Conservation (phyloP, 306 rosid genomes). For the Mimosa pudica region DNA sequence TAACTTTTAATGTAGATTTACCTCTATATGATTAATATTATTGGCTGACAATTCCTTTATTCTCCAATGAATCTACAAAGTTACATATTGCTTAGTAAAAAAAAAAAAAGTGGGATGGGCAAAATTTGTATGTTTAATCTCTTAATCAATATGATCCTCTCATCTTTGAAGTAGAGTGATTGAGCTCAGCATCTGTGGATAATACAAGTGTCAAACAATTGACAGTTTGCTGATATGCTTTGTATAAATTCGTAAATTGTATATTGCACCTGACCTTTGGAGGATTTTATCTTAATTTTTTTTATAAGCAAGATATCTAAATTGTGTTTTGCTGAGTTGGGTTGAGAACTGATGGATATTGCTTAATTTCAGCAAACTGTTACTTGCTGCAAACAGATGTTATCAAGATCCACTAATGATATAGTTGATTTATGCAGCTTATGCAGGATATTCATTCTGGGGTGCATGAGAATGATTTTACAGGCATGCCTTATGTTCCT, state of each 20-base stretch:
- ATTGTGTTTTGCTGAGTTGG: neutral
- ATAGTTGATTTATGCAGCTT: slow-evolving; percentile 62
- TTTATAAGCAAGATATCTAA: neutral
- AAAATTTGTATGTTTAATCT: neutral
- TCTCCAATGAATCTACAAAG: neutral
- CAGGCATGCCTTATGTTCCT: slow-evolving; percentile 78
- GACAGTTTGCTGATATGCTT: neutral
- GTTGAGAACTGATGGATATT: slow-evolving; percentile 8
- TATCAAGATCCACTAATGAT: slow-evolving; percentile 32
- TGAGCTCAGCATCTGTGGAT: neutral
- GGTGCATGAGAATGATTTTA: slow-evolving; percentile 64
- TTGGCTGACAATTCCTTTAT: slow-evolving; percentile 4
- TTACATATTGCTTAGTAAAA: slow-evolving; percentile 22
- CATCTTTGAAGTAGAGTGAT: slow-evolving; percentile 9
- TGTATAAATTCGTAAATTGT: slow-evolving; percentile 12
- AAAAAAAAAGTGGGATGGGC: neutral
- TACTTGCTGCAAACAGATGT: slow-evolving; percentile 25
- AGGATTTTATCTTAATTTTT: slow-evolving; percentile 26
- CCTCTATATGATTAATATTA: neutral
- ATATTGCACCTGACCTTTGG: neutral
- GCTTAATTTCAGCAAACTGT: neutral
- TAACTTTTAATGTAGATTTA: slow-evolving; percentile 9
- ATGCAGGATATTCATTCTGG: slow-evolving; percentile 74
- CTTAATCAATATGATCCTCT: slow-evolving; percentile 4
- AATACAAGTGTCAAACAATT: neutral